A percentile compares a stretch with the other conserved stretches of the same genome.
Evolutionary conservation across 139 green algal genomes (phyloP).

Genomic region (Asterochloris sp.): DNA sequence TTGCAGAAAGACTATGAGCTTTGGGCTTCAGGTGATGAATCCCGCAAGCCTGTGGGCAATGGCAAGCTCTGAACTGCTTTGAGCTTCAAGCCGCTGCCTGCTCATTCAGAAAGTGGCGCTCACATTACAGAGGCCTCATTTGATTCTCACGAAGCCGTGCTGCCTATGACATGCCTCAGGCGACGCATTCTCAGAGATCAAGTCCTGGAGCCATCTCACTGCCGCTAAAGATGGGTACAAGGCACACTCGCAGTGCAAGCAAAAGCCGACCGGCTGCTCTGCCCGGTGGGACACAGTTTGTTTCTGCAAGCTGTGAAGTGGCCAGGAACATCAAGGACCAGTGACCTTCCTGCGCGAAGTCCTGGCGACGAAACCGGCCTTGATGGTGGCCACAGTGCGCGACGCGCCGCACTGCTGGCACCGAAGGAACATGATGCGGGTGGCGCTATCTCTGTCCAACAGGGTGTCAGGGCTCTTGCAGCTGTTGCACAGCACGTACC

Average conservation of each 20-base stretch:
- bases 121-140: too few species aligned
- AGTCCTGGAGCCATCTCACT: too few species aligned
- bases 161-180: too few species aligned
- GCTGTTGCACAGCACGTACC: slow-evolving; percentile 96
- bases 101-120: too few species aligned
- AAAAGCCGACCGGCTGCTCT: too few species aligned
- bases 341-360: slow-evolving; percentile 33
- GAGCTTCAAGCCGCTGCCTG: neutral
- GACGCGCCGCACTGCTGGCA: slow-evolving; percentile 92
- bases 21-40: slow-evolving; percentile 71
- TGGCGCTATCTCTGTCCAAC: slow-evolving; percentile 83
- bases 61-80: slow-evolving; percentile 33
- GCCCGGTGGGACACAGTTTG: too few species aligned
- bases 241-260: too few species aligned
- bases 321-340: neutral
- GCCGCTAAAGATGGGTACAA: too few species aligned
- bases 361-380: slow-evolving; percentile 90
- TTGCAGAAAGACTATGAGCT: slow-evolving; percentile 68
- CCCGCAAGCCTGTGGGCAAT: slow-evolving; percentile 43
- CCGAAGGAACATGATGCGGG: slow-evolving; percentile 87
- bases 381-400: slow-evolving; percentile 87
- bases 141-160: too few species aligned
- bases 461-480: slow-evolving; percentile 97
- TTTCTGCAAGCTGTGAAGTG: neutral
- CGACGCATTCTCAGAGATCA: too few species aligned